Conservation (phyloP, 257 asterid genomes). For the Ilex aquifolium region DNA sequence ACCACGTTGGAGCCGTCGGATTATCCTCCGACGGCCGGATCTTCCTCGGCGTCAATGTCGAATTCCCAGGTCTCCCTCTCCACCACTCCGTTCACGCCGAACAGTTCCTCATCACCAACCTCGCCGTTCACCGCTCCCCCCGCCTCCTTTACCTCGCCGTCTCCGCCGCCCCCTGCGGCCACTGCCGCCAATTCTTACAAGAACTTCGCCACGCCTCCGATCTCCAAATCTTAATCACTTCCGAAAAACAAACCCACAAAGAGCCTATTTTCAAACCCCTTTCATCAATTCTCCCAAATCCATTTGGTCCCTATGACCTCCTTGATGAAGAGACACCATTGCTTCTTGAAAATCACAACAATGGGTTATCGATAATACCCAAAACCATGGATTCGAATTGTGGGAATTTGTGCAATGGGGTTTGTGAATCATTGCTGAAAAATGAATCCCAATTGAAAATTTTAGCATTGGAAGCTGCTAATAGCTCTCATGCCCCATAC, state of each 20-base stretch:
- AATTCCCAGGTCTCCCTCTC: slow-evolving; percentile 72
- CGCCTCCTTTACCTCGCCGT: slow-evolving; percentile 59
- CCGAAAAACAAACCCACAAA: slow-evolving; percentile 13
- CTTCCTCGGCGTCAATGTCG: slow-evolving; percentile 76
- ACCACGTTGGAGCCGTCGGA: slow-evolving; percentile 74
- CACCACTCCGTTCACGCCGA: slow-evolving; percentile 91
- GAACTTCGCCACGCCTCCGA: slow-evolving; percentile 60
- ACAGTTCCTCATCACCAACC: slow-evolving; percentile 72
- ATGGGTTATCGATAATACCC: slow-evolving; percentile 19
- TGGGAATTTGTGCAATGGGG: slow-evolving; percentile 27
- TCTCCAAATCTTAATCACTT: slow-evolving; percentile 47
- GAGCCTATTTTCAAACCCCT: slow-evolving; percentile 36
- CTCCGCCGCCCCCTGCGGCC: slow-evolving; percentile 95
- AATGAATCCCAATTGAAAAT: slow-evolving; percentile 22
- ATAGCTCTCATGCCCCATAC: slow-evolving; percentile 78
- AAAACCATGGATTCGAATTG: slow-evolving; percentile 8
- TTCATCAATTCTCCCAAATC: slow-evolving; percentile 47
- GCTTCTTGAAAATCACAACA: slow-evolving; percentile 54
- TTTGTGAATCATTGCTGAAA: slow-evolving; percentile 13
- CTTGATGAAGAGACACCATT: slow-evolving; percentile 56
- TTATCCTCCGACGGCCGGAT: slow-evolving; percentile 88
- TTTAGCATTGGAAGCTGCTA: slow-evolving; percentile 72
- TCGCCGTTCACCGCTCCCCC: slow-evolving; percentile 50
- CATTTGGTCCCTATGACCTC: slow-evolving; percentile 81
- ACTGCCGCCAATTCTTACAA: slow-evolving; percentile 92